Percentiles rank a stretch among this genome's conserved stretches.
Conservation (phyloP, 2,329 filamentous ascomycete genomes). For the Cryphonectria carpinicola region DNA sequence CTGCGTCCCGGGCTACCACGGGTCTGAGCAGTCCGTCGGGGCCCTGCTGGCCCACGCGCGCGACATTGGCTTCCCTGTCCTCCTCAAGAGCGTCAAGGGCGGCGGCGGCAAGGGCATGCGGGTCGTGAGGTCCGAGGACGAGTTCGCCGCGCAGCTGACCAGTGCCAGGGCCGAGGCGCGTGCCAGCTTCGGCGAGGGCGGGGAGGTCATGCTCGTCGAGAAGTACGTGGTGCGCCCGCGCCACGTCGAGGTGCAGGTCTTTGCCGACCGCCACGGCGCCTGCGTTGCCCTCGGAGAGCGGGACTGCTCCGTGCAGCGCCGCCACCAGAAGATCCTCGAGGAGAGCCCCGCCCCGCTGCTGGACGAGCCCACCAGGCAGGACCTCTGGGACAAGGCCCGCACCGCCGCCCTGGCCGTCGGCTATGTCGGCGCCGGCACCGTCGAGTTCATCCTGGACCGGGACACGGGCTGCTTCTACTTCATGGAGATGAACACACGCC, state of each 20-base stretch:
- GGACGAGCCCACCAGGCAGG: slow-evolving; percentile 59
- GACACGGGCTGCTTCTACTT: slow-evolving; percentile 81
- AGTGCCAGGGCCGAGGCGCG: slow-evolving; percentile 76
- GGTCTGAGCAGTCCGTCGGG: slow-evolving; percentile 72
- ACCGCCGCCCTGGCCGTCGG: slow-evolving; percentile 72
- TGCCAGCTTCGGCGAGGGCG: slow-evolving; percentile 78
- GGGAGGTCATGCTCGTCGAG: slow-evolving; percentile 83
- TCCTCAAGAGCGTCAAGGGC: slow-evolving; percentile 79
- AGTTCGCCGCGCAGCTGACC: slow-evolving; percentile 71
- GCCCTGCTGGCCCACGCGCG: slow-evolving; percentile 70
- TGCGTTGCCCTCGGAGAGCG: slow-evolving; percentile 85
- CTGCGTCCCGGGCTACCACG: slow-evolving; percentile 96
- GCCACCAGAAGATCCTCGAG: slow-evolving; percentile 90
- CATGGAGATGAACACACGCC: slow-evolving; percentile 82
- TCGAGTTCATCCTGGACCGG: slow-evolving; percentile 89
- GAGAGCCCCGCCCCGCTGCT: slow-evolving; percentile 80
- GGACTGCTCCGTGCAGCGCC: slow-evolving; percentile 84
- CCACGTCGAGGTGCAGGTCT: slow-evolving; percentile 90
- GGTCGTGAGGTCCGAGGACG: slow-evolving; percentile 68
- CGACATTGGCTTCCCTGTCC: slow-evolving; percentile 69
- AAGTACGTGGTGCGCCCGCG: slow-evolving; percentile 78
- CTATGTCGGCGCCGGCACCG: slow-evolving; percentile 89
- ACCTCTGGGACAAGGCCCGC: slow-evolving; percentile 69
- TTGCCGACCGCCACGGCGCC: slow-evolving; percentile 79
- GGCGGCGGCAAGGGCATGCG: slow-evolving; percentile 87